Evolutionary conservation across 495 filamentous ascomycete species (phyloP), one percentile per base, ranked within the genome.

Genomic region (Lindgomyces ingoldianus): DNA sequence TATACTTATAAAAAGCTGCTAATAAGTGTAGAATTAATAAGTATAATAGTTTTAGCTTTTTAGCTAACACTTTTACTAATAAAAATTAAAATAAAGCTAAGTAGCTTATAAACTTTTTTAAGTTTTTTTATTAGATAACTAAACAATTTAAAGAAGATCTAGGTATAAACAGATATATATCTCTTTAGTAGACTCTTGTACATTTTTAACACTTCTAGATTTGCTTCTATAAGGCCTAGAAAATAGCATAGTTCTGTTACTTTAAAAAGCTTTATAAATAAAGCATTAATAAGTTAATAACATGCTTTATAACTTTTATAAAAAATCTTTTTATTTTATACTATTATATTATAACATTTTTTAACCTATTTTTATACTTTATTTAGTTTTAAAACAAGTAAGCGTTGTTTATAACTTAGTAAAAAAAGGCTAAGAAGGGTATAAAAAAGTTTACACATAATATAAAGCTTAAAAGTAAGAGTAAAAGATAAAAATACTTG

Each of bases 101-200:
- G 19, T 6, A 6, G 6, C 25, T 30, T 26, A 30, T 30, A n/a
- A 27, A 52, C 49, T 52, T 52, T 30, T 18, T 52, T 6, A 4
- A 52, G 25, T 6, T 30, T 26, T 52, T 52, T 18, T 52, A 52
- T 52, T 6, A 52, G 49, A 52, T 52, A 27, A 52, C 25, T 26
- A 52, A 52, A 18, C 22, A 18, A 24, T 9, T 52, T 24, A 27
- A 52, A 52, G 49, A 6, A n/a, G 26, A 22, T 22, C 11, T 24
- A n/a, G 26, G 49, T 24, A 52, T n/a, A 26, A 11, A 9, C 9
- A 8, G 49, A 9, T 52, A 6, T 52, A 52, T 9, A 12, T 52
- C 8, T 30, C 19, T 49, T 9, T 49, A 49, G 46, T 49, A 49
- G 21, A 12, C 14, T n/a, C 4, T 52, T 52, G 26, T 52, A 24